These are phyloP conservation scores for Sugiyamaella lignohabitans DNA, from an alignment of 805 yeast species.

Conservation along the genomic window DNA sequence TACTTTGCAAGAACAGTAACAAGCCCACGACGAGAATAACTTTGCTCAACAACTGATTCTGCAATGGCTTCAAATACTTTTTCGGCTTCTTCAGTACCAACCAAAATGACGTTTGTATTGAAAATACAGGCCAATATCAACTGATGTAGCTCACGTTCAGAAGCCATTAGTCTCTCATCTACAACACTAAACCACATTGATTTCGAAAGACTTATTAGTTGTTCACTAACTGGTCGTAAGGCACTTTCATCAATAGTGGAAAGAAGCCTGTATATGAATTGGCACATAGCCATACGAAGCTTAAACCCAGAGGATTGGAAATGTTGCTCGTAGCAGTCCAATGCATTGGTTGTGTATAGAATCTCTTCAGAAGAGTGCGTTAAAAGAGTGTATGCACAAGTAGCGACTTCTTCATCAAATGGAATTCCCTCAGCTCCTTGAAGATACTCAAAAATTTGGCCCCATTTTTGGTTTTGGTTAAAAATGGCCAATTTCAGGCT, in stretches of 20 bases:
- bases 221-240: not conserved
- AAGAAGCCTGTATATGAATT: not conserved
- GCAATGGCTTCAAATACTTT: conserved; percentile 28
- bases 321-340: conserved; percentile 1
- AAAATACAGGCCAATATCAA: conserved; percentile 47
- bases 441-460: not conserved
- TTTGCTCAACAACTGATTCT: conserved; percentile 22
- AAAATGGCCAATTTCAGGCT: not conserved
- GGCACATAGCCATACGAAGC: conserved; percentile 1
- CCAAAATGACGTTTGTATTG: conserved; percentile 36
- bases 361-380: conserved; percentile 1
- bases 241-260: not conserved
- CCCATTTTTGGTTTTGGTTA: not conserved
- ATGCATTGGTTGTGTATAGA: too few relatives aligned
- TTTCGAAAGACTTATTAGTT: not conserved
- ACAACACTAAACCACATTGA: conserved; percentile 53
- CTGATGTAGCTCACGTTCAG: conserved; percentile 60
- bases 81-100: conserved; percentile 27
- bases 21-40: conserved; percentile 58
- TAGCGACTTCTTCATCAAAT: not conserved
- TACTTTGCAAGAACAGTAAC: conserved; percentile 51
- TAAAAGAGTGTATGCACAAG: not conserved
- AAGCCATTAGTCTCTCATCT: conserved; percentile 54
- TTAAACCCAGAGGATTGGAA: conserved; percentile 6
- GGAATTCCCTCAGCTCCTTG: not conserved